Evolutionary conservation across 1,284 basidiomycete species (phyloP).

Genomic region (Cronartium quercuum): DNA sequence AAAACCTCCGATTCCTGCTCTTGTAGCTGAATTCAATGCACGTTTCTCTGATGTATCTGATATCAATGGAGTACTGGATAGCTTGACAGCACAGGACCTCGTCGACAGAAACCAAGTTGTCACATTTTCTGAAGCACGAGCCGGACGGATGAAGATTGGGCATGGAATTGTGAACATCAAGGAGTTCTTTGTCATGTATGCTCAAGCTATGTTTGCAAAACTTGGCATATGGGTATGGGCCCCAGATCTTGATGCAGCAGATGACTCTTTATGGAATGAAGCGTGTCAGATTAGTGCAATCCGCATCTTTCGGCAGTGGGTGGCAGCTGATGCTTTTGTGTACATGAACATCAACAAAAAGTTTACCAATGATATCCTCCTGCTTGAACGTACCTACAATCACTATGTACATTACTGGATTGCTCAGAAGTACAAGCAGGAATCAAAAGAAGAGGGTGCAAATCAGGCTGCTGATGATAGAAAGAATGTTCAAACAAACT

Average conservation of each 20-base stretch:
- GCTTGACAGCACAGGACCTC: not conserved
- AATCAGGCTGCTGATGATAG: not conserved
- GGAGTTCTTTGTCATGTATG: conserved; percentile 15
- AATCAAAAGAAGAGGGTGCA: too few species aligned
- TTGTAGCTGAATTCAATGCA: not conserved
- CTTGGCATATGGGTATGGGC: conserved; percentile 14
- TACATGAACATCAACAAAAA: not conserved
- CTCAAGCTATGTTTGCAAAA: not conserved
- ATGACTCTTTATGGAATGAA: not conserved
- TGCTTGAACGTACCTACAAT: not conserved
- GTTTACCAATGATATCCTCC: not conserved
- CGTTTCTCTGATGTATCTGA: not conserved
- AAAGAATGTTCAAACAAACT: not conserved
- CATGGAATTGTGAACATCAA: conserved; percentile 6
- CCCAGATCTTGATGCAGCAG: conserved; percentile 10
- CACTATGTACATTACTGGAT: not conserved
- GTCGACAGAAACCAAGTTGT: not conserved
- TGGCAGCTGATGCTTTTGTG: not conserved
- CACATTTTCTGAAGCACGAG: not conserved
- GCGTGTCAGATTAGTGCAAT: not conserved
- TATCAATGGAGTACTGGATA: not conserved
- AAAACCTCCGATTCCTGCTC: not conserved
- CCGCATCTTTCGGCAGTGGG: not conserved
- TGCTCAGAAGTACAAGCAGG: not conserved
- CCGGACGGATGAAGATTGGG: conserved; percentile 1